Evolutionary conservation across 2,329 filamentous ascomycete species (phyloP).

Genomic region (Whalleya microplaca): DNA sequence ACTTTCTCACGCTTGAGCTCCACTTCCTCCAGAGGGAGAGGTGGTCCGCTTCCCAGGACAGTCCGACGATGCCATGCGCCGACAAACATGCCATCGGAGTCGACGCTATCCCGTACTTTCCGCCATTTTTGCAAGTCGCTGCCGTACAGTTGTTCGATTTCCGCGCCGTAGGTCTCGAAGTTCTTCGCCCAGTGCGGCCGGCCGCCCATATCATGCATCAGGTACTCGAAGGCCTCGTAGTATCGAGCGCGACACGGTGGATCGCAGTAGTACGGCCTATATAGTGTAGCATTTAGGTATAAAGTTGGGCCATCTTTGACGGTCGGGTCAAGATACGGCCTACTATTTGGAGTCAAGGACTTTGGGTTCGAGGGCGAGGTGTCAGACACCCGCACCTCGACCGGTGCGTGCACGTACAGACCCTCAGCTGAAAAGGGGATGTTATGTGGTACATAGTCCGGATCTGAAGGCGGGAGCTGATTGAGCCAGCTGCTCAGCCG

Average conservation of each 20-base stretch:
- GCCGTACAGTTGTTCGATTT: slow-evolving; percentile 72
- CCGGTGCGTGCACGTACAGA: slow-evolving; percentile 84
- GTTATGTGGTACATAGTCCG: slow-evolving; percentile 63
- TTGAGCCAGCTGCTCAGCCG: slow-evolving; percentile 87
- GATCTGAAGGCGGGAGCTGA: slow-evolving; percentile 62
- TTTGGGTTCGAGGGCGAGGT: slow-evolving; percentile 51
- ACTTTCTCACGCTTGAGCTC: slow-evolving; percentile 25
- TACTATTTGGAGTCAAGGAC: slow-evolving; percentile 28
- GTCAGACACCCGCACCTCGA: slow-evolving; percentile 87
- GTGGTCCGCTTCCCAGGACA: slow-evolving; percentile 50
- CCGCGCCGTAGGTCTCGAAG: slow-evolving; percentile 64
- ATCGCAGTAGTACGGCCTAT: slow-evolving; percentile 78
- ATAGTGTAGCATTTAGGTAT: slow-evolving; percentile 89
- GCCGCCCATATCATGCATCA: slow-evolving; percentile 84
- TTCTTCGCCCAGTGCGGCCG: slow-evolving; percentile 94
- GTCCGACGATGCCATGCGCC: slow-evolving; percentile 86
- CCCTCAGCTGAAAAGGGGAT: slow-evolving; percentile 83
- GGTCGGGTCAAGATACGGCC: slow-evolving; percentile 71
- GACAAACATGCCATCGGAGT: slow-evolving; percentile 84
- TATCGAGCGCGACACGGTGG: slow-evolving; percentile 77
- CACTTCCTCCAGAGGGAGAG: slow-evolving; percentile 38
- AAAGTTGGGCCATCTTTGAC: slow-evolving; percentile 70
- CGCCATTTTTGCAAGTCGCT: slow-evolving; percentile 69
- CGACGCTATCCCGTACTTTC: slow-evolving; percentile 68
- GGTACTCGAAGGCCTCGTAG: slow-evolving; percentile 87